Conservation (phyloP, 1,284 basidiomycete genomes). For the Apiotrichum mycotoxinovorans region DNA sequence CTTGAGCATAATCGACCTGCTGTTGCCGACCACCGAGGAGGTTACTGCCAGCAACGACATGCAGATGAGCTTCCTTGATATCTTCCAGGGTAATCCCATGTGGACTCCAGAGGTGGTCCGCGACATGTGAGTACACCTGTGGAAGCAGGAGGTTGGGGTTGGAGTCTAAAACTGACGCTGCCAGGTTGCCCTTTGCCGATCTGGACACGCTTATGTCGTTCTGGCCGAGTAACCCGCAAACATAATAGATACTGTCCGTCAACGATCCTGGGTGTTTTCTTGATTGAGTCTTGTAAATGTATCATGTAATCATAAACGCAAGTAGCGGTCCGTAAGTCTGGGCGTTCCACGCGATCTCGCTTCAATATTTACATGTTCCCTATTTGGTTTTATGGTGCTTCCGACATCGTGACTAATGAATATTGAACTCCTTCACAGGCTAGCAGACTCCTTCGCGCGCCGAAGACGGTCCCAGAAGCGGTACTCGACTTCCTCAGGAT, state of each 20-base stretch:
- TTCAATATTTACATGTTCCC: no score
- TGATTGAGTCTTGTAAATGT: no score
- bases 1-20: conserved; percentile 16
- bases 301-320: no score
- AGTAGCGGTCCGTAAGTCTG: no score
- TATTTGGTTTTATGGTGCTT: background rate
- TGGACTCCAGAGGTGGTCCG: conserved; percentile 10
- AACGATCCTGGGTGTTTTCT: no score
- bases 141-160: no score
- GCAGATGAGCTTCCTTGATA: conserved; percentile 7
- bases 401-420: background rate
- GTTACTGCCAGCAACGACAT: background rate
- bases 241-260: background rate
- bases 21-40: conserved; percentile 12
- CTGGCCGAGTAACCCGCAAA: conserved; percentile 8
- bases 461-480: background rate
- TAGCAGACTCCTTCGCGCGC: background rate
- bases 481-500: background rate
- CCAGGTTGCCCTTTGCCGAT: conserved; percentile 17
- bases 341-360: no score
- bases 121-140: conserved; percentile 4
- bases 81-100: conserved; percentile 14
- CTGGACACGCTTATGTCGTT: conserved; percentile 17
- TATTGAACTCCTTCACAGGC: background rate
- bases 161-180: background rate